Base-by-base conservation (phyloP, 1,139 yeast genomes). In the Yamadazyma kanchanaburiensis region DNA sequence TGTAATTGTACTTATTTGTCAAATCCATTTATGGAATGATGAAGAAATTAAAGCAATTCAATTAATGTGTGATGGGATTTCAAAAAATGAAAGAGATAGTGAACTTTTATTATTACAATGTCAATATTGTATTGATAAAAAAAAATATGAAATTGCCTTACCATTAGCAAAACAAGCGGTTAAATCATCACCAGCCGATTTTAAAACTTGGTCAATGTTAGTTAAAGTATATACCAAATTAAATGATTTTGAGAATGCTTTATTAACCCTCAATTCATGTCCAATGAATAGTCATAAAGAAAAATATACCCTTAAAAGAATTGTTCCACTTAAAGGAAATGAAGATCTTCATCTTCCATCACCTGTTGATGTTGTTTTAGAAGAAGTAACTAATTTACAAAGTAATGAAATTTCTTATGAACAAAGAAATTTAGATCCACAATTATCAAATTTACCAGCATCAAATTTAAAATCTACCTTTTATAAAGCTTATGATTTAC, bases 271-370 rank as follows among this genome's bases (percentile, higher is more conserved):
- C 43, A 91, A 91, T 52, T 84, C 96, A 5, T 82, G 95, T 51
- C 97, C 97, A 7, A 85, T 91, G 95, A 82, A 83, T 49, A 73
- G 82, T 2, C 73, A 78, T 40, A 76, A 77, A 45, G 83, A 80
- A 25, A 73, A 74, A 37, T 84, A 74, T 48, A 46, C 64, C 11
- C 64, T 74, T 38, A 62, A 58, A 33, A 67, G 94, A 59, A 60
- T 72, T 11, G 75, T 88, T 5, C 70, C 72, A n/a, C 77, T 84
- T 24, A 79, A 58, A 32, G 69, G 64, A 38, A 45, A 61, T 44
- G 62, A 83, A 25, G 77, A 77, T 37, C 70, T 83, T 21, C 82
- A 78, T 35, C 72, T 84, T 46, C 94, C 96, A 1, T 71, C 81
- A 23, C 95, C 95, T 2, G 59, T 71, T 4, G 96, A 89, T 48